Conservation (phyloP, 1,139 yeast species). For the Candida sp. region DNA sequence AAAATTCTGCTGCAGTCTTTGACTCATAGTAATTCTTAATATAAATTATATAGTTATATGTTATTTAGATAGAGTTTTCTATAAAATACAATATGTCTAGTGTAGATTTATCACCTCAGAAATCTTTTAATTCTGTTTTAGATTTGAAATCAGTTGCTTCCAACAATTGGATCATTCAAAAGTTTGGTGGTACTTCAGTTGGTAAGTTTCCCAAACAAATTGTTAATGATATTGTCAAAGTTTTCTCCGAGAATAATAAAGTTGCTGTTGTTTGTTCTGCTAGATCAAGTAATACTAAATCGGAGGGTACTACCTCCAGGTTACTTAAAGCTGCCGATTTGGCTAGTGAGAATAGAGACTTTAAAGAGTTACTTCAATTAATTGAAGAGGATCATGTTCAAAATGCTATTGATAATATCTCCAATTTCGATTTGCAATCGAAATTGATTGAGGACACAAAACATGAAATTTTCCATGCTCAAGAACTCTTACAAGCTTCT, state of each 20-base stretch:
- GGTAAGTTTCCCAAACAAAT: constrained; percentile 90
- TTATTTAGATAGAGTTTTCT: no score
- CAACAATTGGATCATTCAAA: constrained; percentile 77
- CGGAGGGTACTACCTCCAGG: constrained; percentile 93
- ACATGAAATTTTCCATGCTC: constrained; percentile 63
- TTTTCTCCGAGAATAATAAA: constrained; percentile 53
- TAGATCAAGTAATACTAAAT: constrained; percentile 83
- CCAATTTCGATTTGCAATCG: constrained; percentile 38
- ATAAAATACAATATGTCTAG: background rate
- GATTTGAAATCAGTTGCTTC: constrained; percentile 26
- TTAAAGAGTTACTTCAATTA: constrained; percentile 48
- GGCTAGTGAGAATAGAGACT: constrained; percentile 60
- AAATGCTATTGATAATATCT: constrained; percentile 63
- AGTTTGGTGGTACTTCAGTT: constrained; percentile 97
- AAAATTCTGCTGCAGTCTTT: background rate
- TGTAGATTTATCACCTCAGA: constrained; percentile 1
- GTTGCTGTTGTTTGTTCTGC: constrained; percentile 99
- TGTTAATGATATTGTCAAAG: constrained; percentile 77
- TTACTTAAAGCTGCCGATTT: constrained; percentile 76
- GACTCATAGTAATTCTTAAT: background rate
- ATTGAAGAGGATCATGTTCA: constrained; percentile 75
- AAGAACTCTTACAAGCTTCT: constrained; percentile 77
- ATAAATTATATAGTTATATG: background rate
- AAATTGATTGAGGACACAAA: constrained; percentile 55
- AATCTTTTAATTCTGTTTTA: constrained; percentile 40